Evolutionary conservation across 2,329 filamentous ascomycete species (phyloP).

Genomic region (Epichloe uncinata): DNA sequence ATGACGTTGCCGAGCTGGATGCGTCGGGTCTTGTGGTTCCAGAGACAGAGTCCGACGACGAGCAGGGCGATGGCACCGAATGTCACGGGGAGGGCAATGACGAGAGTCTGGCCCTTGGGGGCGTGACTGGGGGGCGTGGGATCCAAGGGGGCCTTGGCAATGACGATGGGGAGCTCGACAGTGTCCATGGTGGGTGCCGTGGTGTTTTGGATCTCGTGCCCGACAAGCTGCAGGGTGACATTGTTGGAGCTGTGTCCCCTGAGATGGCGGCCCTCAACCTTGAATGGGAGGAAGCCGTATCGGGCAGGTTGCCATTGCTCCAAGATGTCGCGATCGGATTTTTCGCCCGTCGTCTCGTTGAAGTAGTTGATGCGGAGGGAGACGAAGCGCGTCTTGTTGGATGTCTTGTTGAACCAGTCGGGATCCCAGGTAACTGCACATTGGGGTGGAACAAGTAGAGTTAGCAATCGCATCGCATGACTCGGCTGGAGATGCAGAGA

Average conservation of each 20-base stretch:
- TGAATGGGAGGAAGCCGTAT: constrained; percentile 36
- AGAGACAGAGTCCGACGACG: constrained; percentile 42
- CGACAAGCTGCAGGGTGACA: constrained; percentile 32
- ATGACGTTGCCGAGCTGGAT: constrained; percentile 41
- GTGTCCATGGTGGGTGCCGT: constrained; percentile 26
- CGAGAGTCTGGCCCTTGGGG: constrained; percentile 27
- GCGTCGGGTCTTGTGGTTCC: constrained; percentile 36
- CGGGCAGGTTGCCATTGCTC: constrained; percentile 20
- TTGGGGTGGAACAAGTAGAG: neutral
- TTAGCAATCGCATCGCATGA: too few species aligned
- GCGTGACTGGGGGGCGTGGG: constrained; percentile 21
- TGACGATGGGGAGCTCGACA: constrained; percentile 26
- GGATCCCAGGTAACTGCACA: constrained; percentile 43
- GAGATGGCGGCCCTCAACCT: constrained; percentile 23
- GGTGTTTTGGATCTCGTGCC: constrained; percentile 19
- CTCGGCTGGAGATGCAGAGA: neutral
- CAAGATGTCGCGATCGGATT: constrained; percentile 23
- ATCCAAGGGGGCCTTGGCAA: constrained; percentile 21
- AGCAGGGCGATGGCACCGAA: constrained; percentile 34
- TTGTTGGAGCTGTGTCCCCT: constrained; percentile 22
- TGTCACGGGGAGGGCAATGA: constrained; percentile 39
- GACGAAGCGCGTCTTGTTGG: constrained; percentile 20
- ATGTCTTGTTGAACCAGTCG: constrained; percentile 31
- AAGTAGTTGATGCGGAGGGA: constrained; percentile 27
- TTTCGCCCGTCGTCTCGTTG: constrained; percentile 23